Percentiles rank a stretch among this genome's conserved stretches.
Conservation (phyloP, 805 yeast genomes). For the Zygoascus flipseniorum region DNA sequence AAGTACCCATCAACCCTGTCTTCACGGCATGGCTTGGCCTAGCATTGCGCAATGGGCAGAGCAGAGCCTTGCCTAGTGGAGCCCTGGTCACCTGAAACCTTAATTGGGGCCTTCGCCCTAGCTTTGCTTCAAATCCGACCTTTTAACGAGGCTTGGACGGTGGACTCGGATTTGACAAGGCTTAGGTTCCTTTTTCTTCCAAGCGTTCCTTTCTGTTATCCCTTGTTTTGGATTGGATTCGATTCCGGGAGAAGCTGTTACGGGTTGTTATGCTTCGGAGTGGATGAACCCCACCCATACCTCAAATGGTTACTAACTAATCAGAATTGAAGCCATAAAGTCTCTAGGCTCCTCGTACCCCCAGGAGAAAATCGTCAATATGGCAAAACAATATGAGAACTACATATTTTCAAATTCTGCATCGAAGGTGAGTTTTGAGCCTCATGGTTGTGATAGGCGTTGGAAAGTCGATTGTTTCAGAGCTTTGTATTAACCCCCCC, state of each 20-base stretch:
- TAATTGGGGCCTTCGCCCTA: background rate
- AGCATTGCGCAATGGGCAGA: background rate
- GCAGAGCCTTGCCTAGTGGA: too few species aligned
- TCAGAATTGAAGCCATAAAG: slow-evolving; percentile 19
- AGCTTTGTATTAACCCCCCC: background rate
- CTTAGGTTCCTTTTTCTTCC: too few species aligned
- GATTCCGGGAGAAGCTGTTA: too few species aligned
- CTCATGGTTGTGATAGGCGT: background rate
- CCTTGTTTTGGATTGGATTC: too few species aligned
- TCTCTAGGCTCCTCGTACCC: slow-evolving; percentile 21
- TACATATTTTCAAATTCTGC: slow-evolving; percentile 22
- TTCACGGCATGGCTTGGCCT: too few species aligned
- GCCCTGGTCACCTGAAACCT: background rate
- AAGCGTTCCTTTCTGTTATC: too few species aligned
- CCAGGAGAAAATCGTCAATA: slow-evolving; percentile 22
- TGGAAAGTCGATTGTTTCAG: background rate
- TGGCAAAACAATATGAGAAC: slow-evolving; percentile 28
- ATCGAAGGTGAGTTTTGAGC: slow-evolving; percentile 21
- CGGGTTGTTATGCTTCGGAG: too few species aligned
- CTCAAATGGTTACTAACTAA: background rate
- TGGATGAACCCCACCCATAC: too few species aligned
- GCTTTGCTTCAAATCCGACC: too few species aligned
- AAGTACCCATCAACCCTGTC: background rate
- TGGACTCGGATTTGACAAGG: too few species aligned
- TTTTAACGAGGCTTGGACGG: too few species aligned